These are phyloP conservation scores for Fusarium xylarioides DNA, from an alignment of 2,329 filamentous ascomycete genomes.

Conservation along the genomic window DNA sequence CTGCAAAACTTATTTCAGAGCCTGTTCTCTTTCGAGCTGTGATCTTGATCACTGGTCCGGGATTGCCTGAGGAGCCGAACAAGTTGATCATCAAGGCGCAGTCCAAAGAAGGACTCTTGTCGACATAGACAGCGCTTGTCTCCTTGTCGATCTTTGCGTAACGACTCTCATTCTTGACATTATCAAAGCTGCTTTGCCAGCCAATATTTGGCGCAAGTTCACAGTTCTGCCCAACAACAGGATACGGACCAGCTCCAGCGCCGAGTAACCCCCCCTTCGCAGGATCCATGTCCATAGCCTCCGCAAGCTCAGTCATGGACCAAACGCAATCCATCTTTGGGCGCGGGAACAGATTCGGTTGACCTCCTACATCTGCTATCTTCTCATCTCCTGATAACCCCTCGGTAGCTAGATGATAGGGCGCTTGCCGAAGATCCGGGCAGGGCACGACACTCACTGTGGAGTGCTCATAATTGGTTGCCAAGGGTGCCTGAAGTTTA, in stretches of 20 bases:
- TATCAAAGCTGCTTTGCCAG: neutral
- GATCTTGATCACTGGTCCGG: constrained; percentile 49
- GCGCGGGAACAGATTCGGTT: neutral
- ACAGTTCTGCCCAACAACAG: neutral
- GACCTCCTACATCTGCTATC: neutral
- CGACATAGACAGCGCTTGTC: constrained; percentile 32
- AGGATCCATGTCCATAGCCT: neutral
- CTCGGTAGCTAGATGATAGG: neutral
- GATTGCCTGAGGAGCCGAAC: constrained; percentile 48
- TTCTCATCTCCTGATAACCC: neutral
- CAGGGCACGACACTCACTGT: neutral
- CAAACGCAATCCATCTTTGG: neutral
- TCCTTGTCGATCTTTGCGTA: constrained; percentile 40
- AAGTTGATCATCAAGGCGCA: constrained; percentile 55
- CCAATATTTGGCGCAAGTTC: neutral
- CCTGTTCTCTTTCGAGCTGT: constrained; percentile 35
- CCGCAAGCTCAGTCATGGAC: constrained; percentile 27
- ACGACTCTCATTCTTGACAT: neutral
- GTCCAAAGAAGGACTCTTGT: constrained; percentile 42
- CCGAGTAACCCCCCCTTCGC: neutral
- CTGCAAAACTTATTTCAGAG: neutral
- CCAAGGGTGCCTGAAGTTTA: constrained; percentile 10
- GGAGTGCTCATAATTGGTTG: neutral
- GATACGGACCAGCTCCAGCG: neutral
- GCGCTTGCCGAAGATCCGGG: neutral